These are phyloP conservation scores for Fusarium neocosmosporiellum DNA, from an alignment of 2,329 filamentous ascomycete genomes.

Conservation along the genomic window DNA sequence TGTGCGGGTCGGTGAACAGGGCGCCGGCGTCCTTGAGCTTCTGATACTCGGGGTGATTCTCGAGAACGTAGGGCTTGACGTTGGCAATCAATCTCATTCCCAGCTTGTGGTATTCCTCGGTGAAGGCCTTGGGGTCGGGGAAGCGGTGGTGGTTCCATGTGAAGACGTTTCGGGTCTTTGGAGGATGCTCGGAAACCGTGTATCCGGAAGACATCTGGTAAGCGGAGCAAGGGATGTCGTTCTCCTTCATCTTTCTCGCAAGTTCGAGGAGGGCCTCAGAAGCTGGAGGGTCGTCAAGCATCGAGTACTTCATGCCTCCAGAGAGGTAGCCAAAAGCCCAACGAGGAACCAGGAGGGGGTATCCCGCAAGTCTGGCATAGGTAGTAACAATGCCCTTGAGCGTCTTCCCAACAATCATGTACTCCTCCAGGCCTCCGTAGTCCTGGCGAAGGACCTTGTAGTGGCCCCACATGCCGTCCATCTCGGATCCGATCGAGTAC, in stretches of 20 bases:
- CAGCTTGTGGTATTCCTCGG: constrained; percentile 68
- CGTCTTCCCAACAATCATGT: constrained; percentile 74
- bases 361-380: constrained; percentile 76
- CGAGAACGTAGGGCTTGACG: constrained; percentile 78
- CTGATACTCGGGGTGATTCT: constrained; percentile 73
- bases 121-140: constrained; percentile 73
- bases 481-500: constrained; percentile 76
- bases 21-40: constrained; percentile 68
- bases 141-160: constrained; percentile 78
- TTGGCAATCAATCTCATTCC: constrained; percentile 78
- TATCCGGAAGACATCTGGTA: constrained; percentile 81
- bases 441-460: constrained; percentile 81
- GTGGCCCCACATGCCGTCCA: constrained; percentile 80
- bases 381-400: constrained; percentile 72
- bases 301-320: constrained; percentile 68
- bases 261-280: constrained; percentile 71
- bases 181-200: constrained; percentile 73
- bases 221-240: constrained; percentile 77
- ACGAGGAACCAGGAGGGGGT: constrained; percentile 74
- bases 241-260: constrained; percentile 68
- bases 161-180: constrained; percentile 76
- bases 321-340: constrained; percentile 81
- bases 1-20: constrained; percentile 71
- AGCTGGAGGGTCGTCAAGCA: constrained; percentile 62
- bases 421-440: constrained; percentile 78